A percentile compares a stretch with the other conserved stretches of the same genome.
Conservation (phyloP, 2,329 filamentous ascomycete genomes). For the Metarhizium brunneum region DNA sequence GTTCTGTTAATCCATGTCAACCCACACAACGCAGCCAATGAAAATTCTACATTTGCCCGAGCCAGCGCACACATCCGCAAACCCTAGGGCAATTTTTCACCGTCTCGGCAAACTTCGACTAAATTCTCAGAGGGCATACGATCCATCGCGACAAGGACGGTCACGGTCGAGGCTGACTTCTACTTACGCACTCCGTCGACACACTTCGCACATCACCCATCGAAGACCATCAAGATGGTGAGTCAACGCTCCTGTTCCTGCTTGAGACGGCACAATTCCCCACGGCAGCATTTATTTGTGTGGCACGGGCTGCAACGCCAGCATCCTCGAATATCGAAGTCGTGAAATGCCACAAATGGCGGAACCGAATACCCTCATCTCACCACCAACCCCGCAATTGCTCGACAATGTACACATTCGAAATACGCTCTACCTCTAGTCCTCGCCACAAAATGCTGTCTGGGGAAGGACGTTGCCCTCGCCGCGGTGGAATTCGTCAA, state of each 20-base stretch:
- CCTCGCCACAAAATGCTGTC: not conserved
- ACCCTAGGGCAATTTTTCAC: conserved; percentile 28
- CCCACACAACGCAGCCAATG: conserved; percentile 4
- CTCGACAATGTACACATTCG: not conserved
- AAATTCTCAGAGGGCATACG: conserved; percentile 20
- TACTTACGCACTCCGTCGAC: conserved; percentile 26
- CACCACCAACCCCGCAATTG: not conserved
- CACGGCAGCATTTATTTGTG: not conserved
- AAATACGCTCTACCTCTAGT: not conserved
- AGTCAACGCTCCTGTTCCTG: conserved; percentile 21
- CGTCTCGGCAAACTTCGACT: conserved; percentile 25
- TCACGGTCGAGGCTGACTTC: conserved; percentile 26
- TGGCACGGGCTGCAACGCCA: not conserved
- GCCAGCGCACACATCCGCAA: conserved; percentile 17
- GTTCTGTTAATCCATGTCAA: fast-evolving
- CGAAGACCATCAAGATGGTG: conserved; percentile 39
- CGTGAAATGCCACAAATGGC: not conserved
- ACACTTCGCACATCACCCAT: conserved; percentile 30
- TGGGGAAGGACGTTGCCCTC: not conserved
- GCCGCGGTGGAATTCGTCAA: not conserved
- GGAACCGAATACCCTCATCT: not conserved
- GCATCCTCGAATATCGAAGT: not conserved
- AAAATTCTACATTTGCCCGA: not conserved
- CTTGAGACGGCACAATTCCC: not conserved
- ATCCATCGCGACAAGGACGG: conserved; percentile 25